Evolutionary conservation across 2,329 filamentous ascomycete species (phyloP), one percentile per base, ranked within the genome.

Genomic region (Neopestalotiopsis clavispora): DNA sequence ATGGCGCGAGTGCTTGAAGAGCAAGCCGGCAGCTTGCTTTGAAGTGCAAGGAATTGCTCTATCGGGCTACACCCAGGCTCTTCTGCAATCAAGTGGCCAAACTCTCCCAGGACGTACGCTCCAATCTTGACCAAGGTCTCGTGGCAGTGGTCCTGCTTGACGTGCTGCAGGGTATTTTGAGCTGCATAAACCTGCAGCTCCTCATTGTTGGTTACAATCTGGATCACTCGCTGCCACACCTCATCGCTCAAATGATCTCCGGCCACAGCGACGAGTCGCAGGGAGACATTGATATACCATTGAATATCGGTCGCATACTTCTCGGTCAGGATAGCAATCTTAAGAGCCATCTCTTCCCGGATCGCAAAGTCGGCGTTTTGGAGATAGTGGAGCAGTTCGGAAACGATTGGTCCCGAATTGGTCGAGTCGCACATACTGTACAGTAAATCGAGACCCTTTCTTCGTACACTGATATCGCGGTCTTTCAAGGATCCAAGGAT

Each of bases 401-500:
- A 92, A 52, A 99, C 96, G 73, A 99, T 97, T 10, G 94, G 91
- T 72, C 94, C 92, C 7, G 96, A 94, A 80, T 99, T 99, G n/a
- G 91, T 91, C 42, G 93, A 89, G 81, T 99, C 96, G 80, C 97
- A 99, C 96, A 99, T 99, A 89, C 96, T 99, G 88, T 99, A 99
- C 42, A 99, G 88, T 68, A 99, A 84, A 81, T 99, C 97, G 62
- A 99, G 87, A 69, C 95, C 96, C 82, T 99, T 98, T 74, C 96
- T 90, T 70, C 97, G 91, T 60, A 99, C 96, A 78, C 95, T 98
- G 76, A 99, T 99, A 80, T 99, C 96, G 69, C 96, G 89, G 79
- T 99, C 96, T 78, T 96, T 94, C 58, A 99, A 85, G 0, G 96
- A 98, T 40, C 94, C 94, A 59, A 99, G 89, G 74, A 99, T 99